Evolutionary conservation across 495 filamentous ascomycete species (phyloP).

Genomic region (Chaetomidium leptoderma): DNA sequence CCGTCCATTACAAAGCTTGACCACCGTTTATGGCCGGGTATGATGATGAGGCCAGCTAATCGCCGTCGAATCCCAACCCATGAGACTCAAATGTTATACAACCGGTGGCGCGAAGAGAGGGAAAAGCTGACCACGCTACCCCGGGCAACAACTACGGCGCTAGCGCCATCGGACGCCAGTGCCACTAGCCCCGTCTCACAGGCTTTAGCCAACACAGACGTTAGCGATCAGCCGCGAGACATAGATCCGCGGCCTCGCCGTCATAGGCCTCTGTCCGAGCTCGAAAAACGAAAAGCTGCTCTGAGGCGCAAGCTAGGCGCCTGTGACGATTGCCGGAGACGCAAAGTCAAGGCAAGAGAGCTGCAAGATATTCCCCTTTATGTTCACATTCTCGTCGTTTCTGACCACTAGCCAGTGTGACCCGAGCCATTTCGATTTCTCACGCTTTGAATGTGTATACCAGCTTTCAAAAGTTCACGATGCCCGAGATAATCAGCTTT

Average conservation of each 20-base stretch:
- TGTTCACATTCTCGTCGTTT: not conserved
- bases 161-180: slow-evolving; percentile 19
- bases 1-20: too few relatives aligned
- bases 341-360: slow-evolving; percentile 26
- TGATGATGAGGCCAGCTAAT: too few relatives aligned
- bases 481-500: too few relatives aligned
- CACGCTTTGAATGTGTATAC: too few relatives aligned
- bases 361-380: not conserved
- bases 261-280: slow-evolving; percentile 16
- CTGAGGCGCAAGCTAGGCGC: slow-evolving; percentile 30
- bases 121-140: too few relatives aligned
- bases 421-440: too few relatives aligned
- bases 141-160: slow-evolving; percentile 18
- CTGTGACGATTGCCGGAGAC: slow-evolving; percentile 24
- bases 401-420: slow-evolving; percentile 12
- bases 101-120: too few relatives aligned
- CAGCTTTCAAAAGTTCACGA: too few relatives aligned
- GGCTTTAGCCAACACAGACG: slow-evolving; percentile 2
- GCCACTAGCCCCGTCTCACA: slow-evolving; percentile 14
- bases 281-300: slow-evolving; percentile 19
- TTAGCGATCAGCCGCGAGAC: slow-evolving; percentile 4
- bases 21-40: too few relatives aligned
- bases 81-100: too few relatives aligned
- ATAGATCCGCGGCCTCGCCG: slow-evolving; percentile 20
- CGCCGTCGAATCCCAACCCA: too few relatives aligned